A percentile compares a stretch with the other conserved stretches of the same genome.
These are phyloP conservation scores for Trifolium pratense DNA, from an alignment of 306 rosid species.

Conservation along the genomic window DNA sequence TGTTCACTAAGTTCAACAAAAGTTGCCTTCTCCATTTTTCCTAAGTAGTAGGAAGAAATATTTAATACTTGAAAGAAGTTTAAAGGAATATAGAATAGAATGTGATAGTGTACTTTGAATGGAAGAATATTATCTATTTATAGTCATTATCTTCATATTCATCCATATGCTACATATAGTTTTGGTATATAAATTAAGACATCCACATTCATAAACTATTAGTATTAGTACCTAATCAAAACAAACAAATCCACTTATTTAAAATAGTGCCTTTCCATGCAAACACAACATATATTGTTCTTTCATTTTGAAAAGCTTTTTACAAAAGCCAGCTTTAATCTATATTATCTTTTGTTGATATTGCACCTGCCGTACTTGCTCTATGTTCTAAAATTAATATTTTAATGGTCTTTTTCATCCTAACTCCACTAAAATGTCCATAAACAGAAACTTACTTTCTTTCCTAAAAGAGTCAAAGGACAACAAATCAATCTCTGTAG, in stretches of 20 bases:
- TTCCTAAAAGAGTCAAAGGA: not conserved
- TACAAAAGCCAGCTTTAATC: not conserved
- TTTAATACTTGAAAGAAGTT: slow-evolving; percentile 1
- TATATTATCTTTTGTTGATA: slow-evolving; percentile 3
- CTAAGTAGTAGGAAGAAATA: not conserved
- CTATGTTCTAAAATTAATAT: not conserved
- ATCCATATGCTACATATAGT: not conserved
- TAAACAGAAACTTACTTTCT: not conserved
- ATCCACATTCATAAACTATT: not conserved
- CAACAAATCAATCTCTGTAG: not conserved
- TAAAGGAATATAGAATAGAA: slow-evolving; percentile 11
- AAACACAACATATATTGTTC: not conserved
- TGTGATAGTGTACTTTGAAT: slow-evolving; percentile 12
- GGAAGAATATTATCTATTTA: slow-evolving; percentile 11
- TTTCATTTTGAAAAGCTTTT: not conserved
- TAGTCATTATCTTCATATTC: not conserved
- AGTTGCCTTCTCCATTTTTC: slow-evolving; percentile 23
- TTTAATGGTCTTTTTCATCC: not conserved
- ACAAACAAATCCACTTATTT: slow-evolving; percentile 22
- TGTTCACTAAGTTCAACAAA: slow-evolving; percentile 3
- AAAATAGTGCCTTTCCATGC: slow-evolving; percentile 2
- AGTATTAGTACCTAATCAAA: slow-evolving; percentile 18
- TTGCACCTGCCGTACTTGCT: slow-evolving; percentile 30
- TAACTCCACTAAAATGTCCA: slow-evolving; percentile 31
- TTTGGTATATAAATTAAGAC: not conserved